Base-by-base conservation (phyloP, 768 basidiomycete species). In the Trametes cingulata region DNA sequence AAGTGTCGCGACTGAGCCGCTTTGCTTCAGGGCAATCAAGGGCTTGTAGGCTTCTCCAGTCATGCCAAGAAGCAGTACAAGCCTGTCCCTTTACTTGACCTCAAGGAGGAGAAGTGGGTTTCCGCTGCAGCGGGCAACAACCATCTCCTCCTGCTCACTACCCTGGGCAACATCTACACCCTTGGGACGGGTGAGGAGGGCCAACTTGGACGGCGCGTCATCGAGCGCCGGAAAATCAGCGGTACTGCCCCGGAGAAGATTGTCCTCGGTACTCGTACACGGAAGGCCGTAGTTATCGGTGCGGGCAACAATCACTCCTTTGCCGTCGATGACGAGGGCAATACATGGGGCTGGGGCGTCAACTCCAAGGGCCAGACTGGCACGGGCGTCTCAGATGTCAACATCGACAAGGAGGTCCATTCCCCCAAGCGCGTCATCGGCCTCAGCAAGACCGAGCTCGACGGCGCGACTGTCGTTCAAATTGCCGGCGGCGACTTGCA, bases 321-420 rank as follows among this genome's bases (percentile, higher is more conserved):
- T 68, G 95, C 95, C 2, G 85, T 98, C 57, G 89, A 94, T 71
- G 83, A 89, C 52, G 76, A 79, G 6, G 95, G 93, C 27, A 84
- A 82, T 49, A 90, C 96, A 9, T 98, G 88, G 87, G 93, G 85
- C 13, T 98, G 96, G 96, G 96, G 96, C n/a, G 78, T 95, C 60
- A 97, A 98, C 73, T 91, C 78, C 74, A 90, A 82, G 87, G 95
- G 89, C 27, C 91, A 93, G 73, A 85, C 84, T 1, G 91, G 90
- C 33, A 86, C 88, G 0, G 79, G 77, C 8, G 70, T 73, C 61
- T 67, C 77, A 76, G 73, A 78, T 76, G 68, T 69, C 12, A 75
- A 79, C 9, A 64, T 73, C 14, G 81, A 81, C 46, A 80, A 82
- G 60, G 77, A 87, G 54, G 82, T 92, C 14, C 81, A 82, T 58